Evolutionary conservation across 2,329 filamentous ascomycete genomes (phyloP).

Genomic region (Emericellopsis atlantica): DNA sequence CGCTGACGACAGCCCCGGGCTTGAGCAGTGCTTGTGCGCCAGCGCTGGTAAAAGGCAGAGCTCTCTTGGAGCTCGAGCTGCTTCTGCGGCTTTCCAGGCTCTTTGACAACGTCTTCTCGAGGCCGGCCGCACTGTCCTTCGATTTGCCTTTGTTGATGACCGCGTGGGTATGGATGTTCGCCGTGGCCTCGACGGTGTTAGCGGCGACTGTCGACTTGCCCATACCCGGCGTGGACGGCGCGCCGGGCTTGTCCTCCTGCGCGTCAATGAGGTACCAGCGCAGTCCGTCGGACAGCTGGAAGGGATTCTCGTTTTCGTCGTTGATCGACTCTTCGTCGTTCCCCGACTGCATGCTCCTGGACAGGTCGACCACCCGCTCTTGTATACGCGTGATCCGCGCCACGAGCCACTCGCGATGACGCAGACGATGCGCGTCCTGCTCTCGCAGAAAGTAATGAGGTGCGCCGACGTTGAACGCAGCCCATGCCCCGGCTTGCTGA

Average conservation of each 20-base stretch:
- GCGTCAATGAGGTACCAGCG: slow-evolving; percentile 96
- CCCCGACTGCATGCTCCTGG: slow-evolving; percentile 52
- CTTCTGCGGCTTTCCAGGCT: slow-evolving; percentile 85
- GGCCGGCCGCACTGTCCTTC: slow-evolving; percentile 37
- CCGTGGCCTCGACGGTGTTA: slow-evolving; percentile 76
- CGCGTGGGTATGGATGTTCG: slow-evolving; percentile 47
- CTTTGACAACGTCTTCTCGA: slow-evolving; percentile 68
- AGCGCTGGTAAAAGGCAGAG: slow-evolving; percentile 39
- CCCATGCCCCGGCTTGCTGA: slow-evolving; percentile 90
- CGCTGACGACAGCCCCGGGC: slow-evolving; percentile 40
- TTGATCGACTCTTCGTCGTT: slow-evolving; percentile 37
- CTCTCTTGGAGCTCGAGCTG: slow-evolving; percentile 75
- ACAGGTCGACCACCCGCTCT: slow-evolving; percentile 85
- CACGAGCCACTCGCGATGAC: slow-evolving; percentile 87
- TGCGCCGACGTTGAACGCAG: slow-evolving; percentile 94
- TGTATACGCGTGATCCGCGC: slow-evolving; percentile 85
- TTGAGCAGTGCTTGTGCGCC: slow-evolving; percentile 28
- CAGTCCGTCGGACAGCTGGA: slow-evolving; percentile 87
- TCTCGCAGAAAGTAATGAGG: slow-evolving; percentile 96
- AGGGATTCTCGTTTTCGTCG: slow-evolving; percentile 82
- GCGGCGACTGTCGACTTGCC: slow-evolving; percentile 86
- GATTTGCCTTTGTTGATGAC: slow-evolving; percentile 29
- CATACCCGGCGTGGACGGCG: slow-evolving; percentile 82
- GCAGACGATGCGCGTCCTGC: slow-evolving; percentile 75
- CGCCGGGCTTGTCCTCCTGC: slow-evolving; percentile 79